phyloP scores from a whole-genome alignment of 139 green algal genomes.

The Volvox reticuliferus region DNA sequence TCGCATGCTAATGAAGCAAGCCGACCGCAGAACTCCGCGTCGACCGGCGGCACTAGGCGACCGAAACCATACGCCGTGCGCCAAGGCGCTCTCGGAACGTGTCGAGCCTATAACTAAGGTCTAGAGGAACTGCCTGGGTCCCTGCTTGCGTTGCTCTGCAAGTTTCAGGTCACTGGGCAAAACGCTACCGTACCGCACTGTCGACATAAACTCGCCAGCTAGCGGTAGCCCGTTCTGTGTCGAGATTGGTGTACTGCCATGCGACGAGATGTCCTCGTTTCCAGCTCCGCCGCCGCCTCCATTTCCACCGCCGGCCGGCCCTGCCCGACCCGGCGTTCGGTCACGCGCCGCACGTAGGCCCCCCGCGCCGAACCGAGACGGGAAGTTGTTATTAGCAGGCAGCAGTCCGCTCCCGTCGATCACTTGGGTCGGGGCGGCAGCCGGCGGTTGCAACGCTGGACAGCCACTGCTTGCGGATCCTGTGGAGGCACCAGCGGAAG shows the following conservation, averaged over 20 bases:
- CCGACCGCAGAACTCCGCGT: no score
- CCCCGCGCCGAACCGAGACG: slow-evolving; percentile 21
- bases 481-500: neutral
- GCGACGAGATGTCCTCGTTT: neutral
- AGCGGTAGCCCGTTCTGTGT: neutral
- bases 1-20: no score
- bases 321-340: neutral
- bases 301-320: neutral
- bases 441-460: neutral
- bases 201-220: slow-evolving; percentile 9
- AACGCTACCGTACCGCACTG: slow-evolving; percentile 17
- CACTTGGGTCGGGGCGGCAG: neutral
- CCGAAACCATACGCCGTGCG: no score
- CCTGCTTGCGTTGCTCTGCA: slow-evolving; percentile 44
- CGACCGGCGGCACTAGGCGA: no score
- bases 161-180: slow-evolving; percentile 43
- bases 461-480: neutral
- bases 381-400: slow-evolving; percentile 36
- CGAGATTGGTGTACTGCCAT: neutral
- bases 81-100: no score
- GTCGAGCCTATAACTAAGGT: no score
- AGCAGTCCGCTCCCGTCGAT: slow-evolving; percentile 37
- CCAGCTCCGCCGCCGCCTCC: neutral
- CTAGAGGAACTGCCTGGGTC: slow-evolving; percentile 44
- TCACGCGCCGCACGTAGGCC: slow-evolving; percentile 21